A percentile compares a stretch with the other conserved stretches of the same genome.
Conservation (phyloP, 257 asterid species). For the Cruciata laevipes region DNA sequence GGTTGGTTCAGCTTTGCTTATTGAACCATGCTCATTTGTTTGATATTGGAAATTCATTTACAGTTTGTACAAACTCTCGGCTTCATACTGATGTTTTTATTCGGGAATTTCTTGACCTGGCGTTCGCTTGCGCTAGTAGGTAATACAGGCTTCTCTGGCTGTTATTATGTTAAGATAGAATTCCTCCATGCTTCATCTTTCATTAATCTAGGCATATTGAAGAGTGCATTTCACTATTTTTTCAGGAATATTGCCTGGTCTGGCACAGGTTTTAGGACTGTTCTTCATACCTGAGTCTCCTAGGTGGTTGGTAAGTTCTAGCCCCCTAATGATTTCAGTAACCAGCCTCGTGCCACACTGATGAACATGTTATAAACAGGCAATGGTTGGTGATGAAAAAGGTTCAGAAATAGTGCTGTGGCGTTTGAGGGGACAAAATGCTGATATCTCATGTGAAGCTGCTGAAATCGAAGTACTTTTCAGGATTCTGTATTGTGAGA, state of each 20-base stretch:
- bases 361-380: constrained; percentile 8
- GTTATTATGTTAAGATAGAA: too few relatives aligned
- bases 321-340: background rate
- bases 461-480: constrained; percentile 23
- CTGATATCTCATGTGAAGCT: constrained; percentile 29
- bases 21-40: background rate
- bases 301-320: constrained; percentile 24
- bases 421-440: constrained; percentile 26
- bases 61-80: constrained; percentile 19
- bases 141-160: constrained; percentile 9
- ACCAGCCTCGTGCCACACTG: background rate
- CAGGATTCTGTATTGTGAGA: background rate
- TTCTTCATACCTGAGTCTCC: constrained; percentile 25
- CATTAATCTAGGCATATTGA: background rate
- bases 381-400: constrained; percentile 21
- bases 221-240: background rate
- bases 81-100: constrained; percentile 18
- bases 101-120: constrained; percentile 20
- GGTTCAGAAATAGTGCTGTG: constrained; percentile 18
- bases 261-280: constrained; percentile 12
- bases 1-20: background rate
- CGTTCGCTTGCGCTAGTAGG: constrained; percentile 19
- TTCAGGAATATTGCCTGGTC: constrained; percentile 17
- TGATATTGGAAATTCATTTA: background rate
- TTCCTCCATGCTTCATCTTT: background rate